Evolutionary conservation across 805 yeast species (phyloP).

Genomic region (Blastobotrys terrestris): DNA sequence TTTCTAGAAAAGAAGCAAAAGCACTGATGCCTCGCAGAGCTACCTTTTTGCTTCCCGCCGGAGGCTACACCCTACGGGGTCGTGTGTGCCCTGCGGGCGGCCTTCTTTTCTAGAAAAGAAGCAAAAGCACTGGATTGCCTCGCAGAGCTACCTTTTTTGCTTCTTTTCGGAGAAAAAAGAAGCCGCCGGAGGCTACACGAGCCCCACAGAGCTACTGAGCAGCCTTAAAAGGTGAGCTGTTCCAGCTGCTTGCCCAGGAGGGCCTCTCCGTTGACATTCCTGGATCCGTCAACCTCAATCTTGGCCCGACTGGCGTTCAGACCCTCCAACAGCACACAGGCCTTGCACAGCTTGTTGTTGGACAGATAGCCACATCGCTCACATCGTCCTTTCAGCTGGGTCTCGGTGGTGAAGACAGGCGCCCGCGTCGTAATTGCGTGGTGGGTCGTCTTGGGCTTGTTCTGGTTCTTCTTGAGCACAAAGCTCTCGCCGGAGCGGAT

Average conservation of each 20-base stretch:
- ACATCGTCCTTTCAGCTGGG: slow-evolving; percentile 42
- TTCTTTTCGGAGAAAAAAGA: no score
- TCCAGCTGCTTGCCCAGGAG: slow-evolving; percentile 38
- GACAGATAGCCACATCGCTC: slow-evolving; percentile 89
- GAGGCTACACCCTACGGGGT: no score
- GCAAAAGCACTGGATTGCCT: no score
- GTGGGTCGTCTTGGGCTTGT: slow-evolving; percentile 2
- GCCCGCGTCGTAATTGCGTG: neutral
- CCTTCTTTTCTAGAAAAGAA: no score
- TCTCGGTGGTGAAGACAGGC: slow-evolving; percentile 3
- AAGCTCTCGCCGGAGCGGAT: slow-evolving; percentile 90
- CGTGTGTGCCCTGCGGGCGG: no score
- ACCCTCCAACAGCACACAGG: slow-evolving; percentile 82
- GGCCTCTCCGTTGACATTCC: slow-evolving; percentile 14
- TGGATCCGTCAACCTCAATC: slow-evolving; percentile 51
- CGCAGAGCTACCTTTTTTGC: no score
- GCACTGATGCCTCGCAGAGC: no score
- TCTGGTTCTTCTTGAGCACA: slow-evolving; percentile 36
- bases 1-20: no score
- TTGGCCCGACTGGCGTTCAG: slow-evolving; percentile 71
- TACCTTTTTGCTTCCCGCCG: no score
- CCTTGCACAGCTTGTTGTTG: slow-evolving; percentile 84
- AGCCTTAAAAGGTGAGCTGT: slow-evolving; percentile 47
- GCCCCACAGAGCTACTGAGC: no score
- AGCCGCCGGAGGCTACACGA: no score